phyloP scores from a whole-genome alignment of 108 stramenopile genomes.

The Cylindrotheca closterium region DNA sequence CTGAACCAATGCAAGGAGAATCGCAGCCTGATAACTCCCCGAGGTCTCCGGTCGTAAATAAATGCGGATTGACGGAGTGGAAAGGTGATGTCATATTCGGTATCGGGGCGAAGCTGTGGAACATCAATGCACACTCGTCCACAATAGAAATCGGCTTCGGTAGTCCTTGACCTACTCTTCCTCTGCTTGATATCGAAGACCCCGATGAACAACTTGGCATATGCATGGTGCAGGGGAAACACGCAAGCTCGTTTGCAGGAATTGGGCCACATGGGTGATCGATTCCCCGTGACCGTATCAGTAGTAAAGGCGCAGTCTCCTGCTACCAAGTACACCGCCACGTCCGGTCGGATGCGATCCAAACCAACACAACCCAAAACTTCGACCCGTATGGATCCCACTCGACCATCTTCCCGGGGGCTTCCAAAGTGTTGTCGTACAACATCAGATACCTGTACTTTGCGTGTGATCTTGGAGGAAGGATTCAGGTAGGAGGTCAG shows the following conservation, averaged over 20 bases:
- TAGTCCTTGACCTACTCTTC: no score
- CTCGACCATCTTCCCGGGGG: conserved; percentile 45
- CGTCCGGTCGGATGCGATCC: conserved; percentile 44
- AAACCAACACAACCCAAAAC: conserved; percentile 50
- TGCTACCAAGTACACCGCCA: conserved; percentile 43
- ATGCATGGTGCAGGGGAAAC: conserved; percentile 68
- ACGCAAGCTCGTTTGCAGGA: conserved; percentile 47
- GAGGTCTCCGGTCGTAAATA: conserved; percentile 52
- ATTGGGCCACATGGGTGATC: conserved; percentile 62
- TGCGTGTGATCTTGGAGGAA: conserved; percentile 27
- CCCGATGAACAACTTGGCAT: conserved; percentile 57
- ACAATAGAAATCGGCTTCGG: conserved; percentile 48
- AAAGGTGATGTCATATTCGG: conserved; percentile 63
- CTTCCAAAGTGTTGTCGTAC: conserved; percentile 34
- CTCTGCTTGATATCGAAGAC: conserved; percentile 50
- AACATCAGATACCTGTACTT: conserved; percentile 21
- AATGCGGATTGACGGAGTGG: conserved; percentile 51
- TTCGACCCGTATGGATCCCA: conserved; percentile 51
- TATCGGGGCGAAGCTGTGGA: conserved; percentile 48
- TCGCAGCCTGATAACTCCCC: conserved; percentile 64
- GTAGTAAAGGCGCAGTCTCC: conserved; percentile 65
- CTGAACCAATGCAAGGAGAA: conserved; percentile 62
- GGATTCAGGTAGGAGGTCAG: conserved; percentile 47
- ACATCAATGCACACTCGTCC: conserved; percentile 59
- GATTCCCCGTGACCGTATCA: conserved; percentile 43